Percentiles rank a stretch among this genome's conserved stretches.
These are phyloP conservation scores for Calocybe cyanea DNA, from an alignment of 768 basidiomycete genomes.

Conservation along the genomic window DNA sequence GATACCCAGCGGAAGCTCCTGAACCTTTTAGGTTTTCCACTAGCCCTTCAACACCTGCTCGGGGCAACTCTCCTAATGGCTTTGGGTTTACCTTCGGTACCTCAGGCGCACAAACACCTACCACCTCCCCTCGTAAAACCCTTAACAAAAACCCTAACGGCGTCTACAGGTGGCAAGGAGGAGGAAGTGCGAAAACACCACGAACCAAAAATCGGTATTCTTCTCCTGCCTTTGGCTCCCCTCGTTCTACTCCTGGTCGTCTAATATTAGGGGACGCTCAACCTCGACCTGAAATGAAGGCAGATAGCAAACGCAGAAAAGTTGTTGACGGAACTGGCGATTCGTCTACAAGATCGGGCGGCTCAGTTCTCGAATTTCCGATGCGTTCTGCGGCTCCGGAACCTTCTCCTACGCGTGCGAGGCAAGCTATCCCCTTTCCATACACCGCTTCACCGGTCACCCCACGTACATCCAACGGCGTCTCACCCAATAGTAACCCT, in stretches of 20 bases:
- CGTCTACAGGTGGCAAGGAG: slow-evolving; percentile 69
- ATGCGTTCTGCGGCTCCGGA: slow-evolving; percentile 24
- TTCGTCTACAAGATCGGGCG: slow-evolving; percentile 27
- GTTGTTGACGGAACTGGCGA: slow-evolving; percentile 41
- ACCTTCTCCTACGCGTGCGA: slow-evolving; percentile 28
- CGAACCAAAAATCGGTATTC: slow-evolving; percentile 60
- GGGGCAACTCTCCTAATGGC: slow-evolving; percentile 30
- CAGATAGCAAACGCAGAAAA: slow-evolving; percentile 60
- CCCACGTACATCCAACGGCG: slow-evolving; percentile 21
- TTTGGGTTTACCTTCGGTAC: slow-evolving; percentile 19
- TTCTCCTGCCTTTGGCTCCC: slow-evolving; percentile 68
- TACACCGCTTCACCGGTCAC: slow-evolving; percentile 23
- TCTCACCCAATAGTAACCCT: slow-evolving; percentile 15
- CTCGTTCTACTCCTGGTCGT: slow-evolving; percentile 39
- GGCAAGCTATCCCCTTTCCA: slow-evolving; percentile 33
- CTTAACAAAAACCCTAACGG: slow-evolving; percentile 75
- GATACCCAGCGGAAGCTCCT: slow-evolving; percentile 27
- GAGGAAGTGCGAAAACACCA: slow-evolving; percentile 58
- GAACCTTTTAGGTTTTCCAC: slow-evolving; percentile 66
- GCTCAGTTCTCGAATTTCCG: slow-evolving; percentile 15
- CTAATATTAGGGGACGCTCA: slow-evolving; percentile 32
- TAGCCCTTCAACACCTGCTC: slow-evolving; percentile 35
- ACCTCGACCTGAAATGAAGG: slow-evolving; percentile 31
- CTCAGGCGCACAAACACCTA: slow-evolving; percentile 13
- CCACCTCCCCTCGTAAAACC: slow-evolving; percentile 45